Evolutionary conservation across 208 protist genomes (phyloP), one percentile per base, ranked within the genome.

Genomic region (Trypanosoma melophagium): DNA sequence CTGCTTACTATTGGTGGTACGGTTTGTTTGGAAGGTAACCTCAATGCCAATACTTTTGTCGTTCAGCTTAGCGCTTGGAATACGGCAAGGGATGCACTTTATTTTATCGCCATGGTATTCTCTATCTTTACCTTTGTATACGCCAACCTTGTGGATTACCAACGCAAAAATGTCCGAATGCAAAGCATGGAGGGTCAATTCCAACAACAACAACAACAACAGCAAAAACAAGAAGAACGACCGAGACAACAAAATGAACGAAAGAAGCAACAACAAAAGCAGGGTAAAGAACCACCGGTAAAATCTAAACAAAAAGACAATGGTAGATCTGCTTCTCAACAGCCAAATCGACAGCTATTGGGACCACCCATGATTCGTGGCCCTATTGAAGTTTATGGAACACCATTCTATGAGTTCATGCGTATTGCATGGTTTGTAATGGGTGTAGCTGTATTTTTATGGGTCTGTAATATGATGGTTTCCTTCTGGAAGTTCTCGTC

Each of bases 361-460:
- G 2, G 41, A 51, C 64, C 40, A 7, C n/a, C 21, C 22, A 1
- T 22, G 21, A 3, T 14, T 41, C 16, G 17, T 53, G 25, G 28
- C 2, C 66, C 77, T 14, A 73, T 90, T 51, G 77, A 91, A 74
- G 65, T 95, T 38, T 95, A 92, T 77, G 84, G 86, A 22, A 95
- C 89, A 2, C 84, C 86, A 14, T 88, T 87, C 42, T 95, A 93
- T 72, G 86, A 92, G 53, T 89, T 92, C 61, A 80, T 92, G 54
- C 86, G 89, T 64, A 56, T 90, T 50, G 89, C 85, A 47, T 95
- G 89, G 87, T 73, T 88, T 56, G 74, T 90, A 49, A 74, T 77
- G n/a, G 89, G 86, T 1, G 59, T 95, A 17, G 85, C 79, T 4
- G 70, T 76, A 7, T 71, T 95, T 49, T 70, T 79, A 28, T 95